Evolutionary conservation across 2,329 filamentous ascomycete genomes (phyloP), one percentile per base, ranked within the genome.

Genomic region (Colletotrichum costaricense): DNA sequence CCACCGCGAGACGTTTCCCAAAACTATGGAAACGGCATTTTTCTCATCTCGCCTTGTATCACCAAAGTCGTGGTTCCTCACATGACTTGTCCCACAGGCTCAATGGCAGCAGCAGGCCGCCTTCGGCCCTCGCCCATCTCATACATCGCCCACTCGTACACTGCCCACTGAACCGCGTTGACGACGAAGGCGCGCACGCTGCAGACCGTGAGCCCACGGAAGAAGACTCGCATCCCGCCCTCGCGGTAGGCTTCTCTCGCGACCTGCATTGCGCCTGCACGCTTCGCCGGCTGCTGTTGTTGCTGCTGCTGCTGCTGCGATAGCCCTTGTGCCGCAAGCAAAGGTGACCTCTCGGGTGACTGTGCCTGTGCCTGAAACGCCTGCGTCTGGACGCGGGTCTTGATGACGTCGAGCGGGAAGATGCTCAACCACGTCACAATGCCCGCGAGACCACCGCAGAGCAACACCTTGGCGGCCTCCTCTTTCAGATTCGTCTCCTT

Each of bases 131-230:
- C 79, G 3, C 84, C 85, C 26, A 92, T 79, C 78, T 89, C 86
- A 30, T 81, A 79, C 93, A 98, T 96, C 78, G 94, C 90, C 91
- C 93, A 95, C 84, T 98, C 95, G 80, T 98, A 98, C 6, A 94
- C 90, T 28, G 93, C 93, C 95, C 95, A 98, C 85, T 95, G 88
- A n/a, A 94, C 93, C 2, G 96, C 95, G 84, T 98, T 98, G 52
- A 98, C 96, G 65, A 97, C 86, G 81, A 98, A 98, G 0, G 96
- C 96, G 76, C 96, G 87, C 9, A 93, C 83, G 81, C 94, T 97
- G 82, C 96, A 98, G 38, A 98, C 88, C 0, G 91, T 91, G 55
- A 98, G 82, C 0, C 94, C 94, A 35, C 91, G 87, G 80, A 94
- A 95, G 82, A 95, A 95, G 1, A 91, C 87, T 38, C 83, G 81